Conservation (phyloP, 2,329 filamentous ascomycete species). For the Phaeoacremonium minimum region DNA sequence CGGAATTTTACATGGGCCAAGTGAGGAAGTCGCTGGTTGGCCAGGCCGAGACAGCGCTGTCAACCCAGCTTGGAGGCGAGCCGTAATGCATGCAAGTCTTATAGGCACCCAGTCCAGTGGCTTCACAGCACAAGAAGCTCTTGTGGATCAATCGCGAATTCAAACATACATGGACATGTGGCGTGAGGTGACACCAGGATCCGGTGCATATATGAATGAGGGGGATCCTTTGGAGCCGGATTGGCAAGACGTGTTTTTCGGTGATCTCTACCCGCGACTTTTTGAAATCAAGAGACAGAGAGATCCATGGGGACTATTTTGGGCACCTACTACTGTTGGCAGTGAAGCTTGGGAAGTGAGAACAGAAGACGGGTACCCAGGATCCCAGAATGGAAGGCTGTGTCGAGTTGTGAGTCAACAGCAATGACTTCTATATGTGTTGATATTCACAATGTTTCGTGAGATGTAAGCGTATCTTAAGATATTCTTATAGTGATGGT, state of each 20-base stretch:
- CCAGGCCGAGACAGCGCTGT: constrained; percentile 23
- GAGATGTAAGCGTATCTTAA: no score
- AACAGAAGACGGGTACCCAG: neutral
- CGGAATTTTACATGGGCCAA: constrained; percentile 10
- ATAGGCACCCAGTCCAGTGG: constrained; percentile 14
- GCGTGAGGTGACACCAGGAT: constrained; percentile 29
- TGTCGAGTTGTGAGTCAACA: no score
- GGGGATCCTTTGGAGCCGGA: constrained; percentile 41
- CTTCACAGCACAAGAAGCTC: constrained; percentile 8
- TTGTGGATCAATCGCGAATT: constrained; percentile 13
- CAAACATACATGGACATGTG: constrained; percentile 19
- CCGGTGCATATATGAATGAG: constrained; percentile 47
- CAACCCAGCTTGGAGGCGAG: constrained; percentile 39
- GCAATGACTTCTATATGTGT: no score
- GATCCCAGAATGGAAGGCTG: neutral
- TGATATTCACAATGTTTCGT: no score
- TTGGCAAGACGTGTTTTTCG: constrained; percentile 42
- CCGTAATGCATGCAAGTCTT: constrained; percentile 24
- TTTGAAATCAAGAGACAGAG: constrained; percentile 40
- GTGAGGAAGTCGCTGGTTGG: constrained; percentile 6
- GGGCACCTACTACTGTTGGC: constrained; percentile 43
- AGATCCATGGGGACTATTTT: constrained; percentile 41
- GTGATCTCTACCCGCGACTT: constrained; percentile 36
- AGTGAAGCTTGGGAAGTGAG: constrained; percentile 42
- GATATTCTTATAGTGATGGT: no score